Evolutionary conservation across 805 yeast genomes (phyloP).

Genomic region (Myxozyma lipomycoides): DNA sequence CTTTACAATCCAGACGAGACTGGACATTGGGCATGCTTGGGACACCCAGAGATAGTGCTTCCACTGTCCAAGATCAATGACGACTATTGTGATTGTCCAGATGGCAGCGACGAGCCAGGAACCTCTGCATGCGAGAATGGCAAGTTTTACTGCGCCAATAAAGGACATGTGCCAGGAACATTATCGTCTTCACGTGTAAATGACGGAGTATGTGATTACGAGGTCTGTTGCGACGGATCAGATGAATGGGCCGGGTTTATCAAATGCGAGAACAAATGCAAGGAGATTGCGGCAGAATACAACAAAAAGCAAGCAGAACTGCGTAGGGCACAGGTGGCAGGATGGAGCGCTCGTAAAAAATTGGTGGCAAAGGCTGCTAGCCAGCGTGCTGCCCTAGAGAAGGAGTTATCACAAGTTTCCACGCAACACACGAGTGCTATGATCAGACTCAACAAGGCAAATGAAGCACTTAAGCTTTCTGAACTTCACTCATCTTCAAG

Average conservation of each 20-base stretch:
- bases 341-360: conserved; percentile 38
- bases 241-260: conserved; percentile 57
- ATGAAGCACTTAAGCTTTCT: conserved; percentile 37
- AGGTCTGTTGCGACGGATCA: conserved; percentile 87
- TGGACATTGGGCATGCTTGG: conserved; percentile 66
- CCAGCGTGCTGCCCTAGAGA: conserved; percentile 26
- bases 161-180: conserved; percentile 59
- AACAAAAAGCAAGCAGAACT: conserved; percentile 29
- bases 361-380: conserved; percentile 36
- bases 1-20: conserved; percentile 50
- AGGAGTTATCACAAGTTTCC: conserved; percentile 24
- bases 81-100: conserved; percentile 93
- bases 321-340: conserved; percentile 34
- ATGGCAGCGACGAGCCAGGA: conserved; percentile 96
- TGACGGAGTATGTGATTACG: conserved; percentile 91
- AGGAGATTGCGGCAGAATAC: conserved; percentile 46
- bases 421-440: conserved; percentile 31
- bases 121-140: conserved; percentile 68
- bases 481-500: conserved; percentile 10
- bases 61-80: conserved; percentile 69
- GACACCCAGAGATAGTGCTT: conserved; percentile 60
- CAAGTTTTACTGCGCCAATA: conserved; percentile 72
- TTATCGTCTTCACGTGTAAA: conserved; percentile 67
- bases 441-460: conserved; percentile 26
- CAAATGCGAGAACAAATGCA: conserved; percentile 57